Evolutionary conservation across 1,284 basidiomycete species (phyloP), one percentile per base, ranked within the genome.

Genomic region (Thecaphora thlaspeos): DNA sequence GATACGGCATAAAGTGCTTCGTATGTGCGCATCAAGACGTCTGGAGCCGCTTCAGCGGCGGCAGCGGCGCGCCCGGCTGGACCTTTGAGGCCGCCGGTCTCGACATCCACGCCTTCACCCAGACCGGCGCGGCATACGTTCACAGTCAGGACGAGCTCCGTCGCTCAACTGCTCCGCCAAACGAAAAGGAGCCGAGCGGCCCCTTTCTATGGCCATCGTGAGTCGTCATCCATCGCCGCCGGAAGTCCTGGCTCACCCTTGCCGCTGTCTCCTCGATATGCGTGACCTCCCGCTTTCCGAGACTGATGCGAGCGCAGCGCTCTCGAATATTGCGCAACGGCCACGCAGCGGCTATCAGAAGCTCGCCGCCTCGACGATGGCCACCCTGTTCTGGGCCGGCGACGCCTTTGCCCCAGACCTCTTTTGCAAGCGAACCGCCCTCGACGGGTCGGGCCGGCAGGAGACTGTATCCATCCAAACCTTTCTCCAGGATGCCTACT

Each of bases 41-140:
- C 23, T 98, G 92, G 91, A 95, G 91, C 1, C 86, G 93, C 5
- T 91, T 92, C 70, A 87, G 85, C 9, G 95, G 94, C 17, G 95
- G 94, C 2, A 80, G 77, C 11, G 74, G 76, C 4, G 78, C 78
- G 2, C 75, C 79, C 1, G 78, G 89, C 2, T 97, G 93, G 93
- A 77, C 75, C 1, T 67, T 77, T 19, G 63, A 70, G 28, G 57
- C 50, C 1, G 75, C 70, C 5, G 75, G 75, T 0, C 34, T 77
- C 26, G 59, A 76, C 34, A 38, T 62, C 12, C 28, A 46, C 5
- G 44, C 46, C 0, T 73, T 77, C 26, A 51, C 60, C 2, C 43
- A 62, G 11, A 71, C 68, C 0, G 75, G 70, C 0, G 73, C 73
- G 10, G 75, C 75, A 17, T 76, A 74, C 30, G 55, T 76, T 0